A percentile compares a stretch with the other conserved stretches of the same genome.
These are phyloP conservation scores for Phyllostachys edulis DNA, from an alignment of 176 grass and related monocot genomes.

Conservation along the genomic window DNA sequence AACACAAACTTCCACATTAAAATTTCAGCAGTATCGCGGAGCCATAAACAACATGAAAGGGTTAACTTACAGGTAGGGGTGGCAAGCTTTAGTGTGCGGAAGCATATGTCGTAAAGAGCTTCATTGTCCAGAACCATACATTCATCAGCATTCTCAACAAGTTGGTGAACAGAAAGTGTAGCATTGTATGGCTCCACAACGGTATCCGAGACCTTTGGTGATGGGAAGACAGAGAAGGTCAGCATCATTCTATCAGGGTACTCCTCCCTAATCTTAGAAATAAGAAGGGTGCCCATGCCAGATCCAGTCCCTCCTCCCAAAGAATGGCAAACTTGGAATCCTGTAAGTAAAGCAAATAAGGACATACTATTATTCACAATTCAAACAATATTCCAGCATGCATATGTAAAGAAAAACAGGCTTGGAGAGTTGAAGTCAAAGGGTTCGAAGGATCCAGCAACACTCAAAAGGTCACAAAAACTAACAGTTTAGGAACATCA, in stretches of 20 bases:
- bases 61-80: conserved; percentile 77
- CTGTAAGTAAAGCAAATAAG: conserved; percentile 42
- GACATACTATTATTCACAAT: conserved; percentile 4
- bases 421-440: not conserved
- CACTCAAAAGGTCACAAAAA: not conserved
- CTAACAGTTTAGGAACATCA: not conserved
- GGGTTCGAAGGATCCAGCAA: not conserved
- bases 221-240: conserved; percentile 95
- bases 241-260: conserved; percentile 94
- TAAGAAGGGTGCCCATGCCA: conserved; percentile 92
- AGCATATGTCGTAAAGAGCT: conserved; percentile 90
- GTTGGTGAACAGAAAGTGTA: conserved; percentile 91
- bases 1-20: not conserved
- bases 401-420: not conserved
- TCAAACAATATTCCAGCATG: not conserved
- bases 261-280: conserved; percentile 96
- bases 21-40: not conserved
- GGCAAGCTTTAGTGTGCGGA: conserved; percentile 87
- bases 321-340: conserved; percentile 96
- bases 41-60: not conserved
- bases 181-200: conserved; percentile 95
- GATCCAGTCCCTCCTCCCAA: conserved; percentile 95
- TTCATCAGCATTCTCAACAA: conserved; percentile 92
- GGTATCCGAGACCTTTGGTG: conserved; percentile 94
- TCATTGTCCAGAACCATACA: conserved; percentile 97